Base-by-base conservation (phyloP, 176 grass and related monocot species). In the Dactylis glomerata region DNA sequence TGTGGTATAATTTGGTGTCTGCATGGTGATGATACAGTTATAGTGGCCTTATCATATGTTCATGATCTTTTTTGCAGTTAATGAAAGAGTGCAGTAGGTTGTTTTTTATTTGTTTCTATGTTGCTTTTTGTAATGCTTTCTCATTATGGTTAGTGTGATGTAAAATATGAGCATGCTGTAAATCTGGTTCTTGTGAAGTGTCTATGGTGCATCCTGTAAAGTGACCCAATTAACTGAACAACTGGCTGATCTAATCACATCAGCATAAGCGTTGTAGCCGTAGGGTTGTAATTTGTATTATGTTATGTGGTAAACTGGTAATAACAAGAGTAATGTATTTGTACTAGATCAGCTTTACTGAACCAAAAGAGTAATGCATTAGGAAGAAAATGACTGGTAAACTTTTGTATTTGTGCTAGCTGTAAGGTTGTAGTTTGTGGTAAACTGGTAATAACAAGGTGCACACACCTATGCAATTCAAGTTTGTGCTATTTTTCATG, bases 1-100 rank as follows among this genome's bases (percentile, higher is more conserved):
- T 19, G 68, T 98, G 96, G 96, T 95, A 98, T 68, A 66, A 44
- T 81, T 70, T 77, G 50, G 22, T 54, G 6, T 7, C 14, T 44
- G 19, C 11, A 44, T 63, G 58, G 30, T 68, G 66, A 38, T 68
- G 44, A 23, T 57, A 20, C 10, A 27, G 36, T 54, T 68, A 52
- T 37, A 85, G 58, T 46, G 12, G 17, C 47, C 54, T 54, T 77
- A 38, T n/a, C 3, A 31, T 16, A 73, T 49, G 7, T 19, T 73
- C 24, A 19, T 20, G 76, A 81, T 32, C n/a, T 34, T 75, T 28
- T 17, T 11, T 11, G 5, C 49, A 47, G 23, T 51, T 82, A 28
- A 40, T 75, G 19, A 19, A 68, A 19, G 22, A 61, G 22, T 31
- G 2, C 40, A 42, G 32, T 23, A 12, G 20, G 10, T 52, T 71